These are phyloP conservation scores for Xerocomellus intermedius DNA, from an alignment of 768 basidiomycete species.

Conservation along the genomic window DNA sequence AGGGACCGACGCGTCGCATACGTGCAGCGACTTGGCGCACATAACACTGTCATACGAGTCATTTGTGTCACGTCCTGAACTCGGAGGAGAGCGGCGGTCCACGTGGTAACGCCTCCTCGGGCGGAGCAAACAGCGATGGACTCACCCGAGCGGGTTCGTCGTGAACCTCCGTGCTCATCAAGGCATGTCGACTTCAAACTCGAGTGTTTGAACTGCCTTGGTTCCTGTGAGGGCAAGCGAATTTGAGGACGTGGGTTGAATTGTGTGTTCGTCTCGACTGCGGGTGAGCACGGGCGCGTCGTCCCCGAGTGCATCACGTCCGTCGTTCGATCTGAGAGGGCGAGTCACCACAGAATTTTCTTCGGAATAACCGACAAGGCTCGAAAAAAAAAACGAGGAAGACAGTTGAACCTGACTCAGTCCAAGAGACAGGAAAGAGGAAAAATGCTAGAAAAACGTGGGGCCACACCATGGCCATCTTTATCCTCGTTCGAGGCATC, in stretches of 20 bases:
- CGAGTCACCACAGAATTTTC: no score
- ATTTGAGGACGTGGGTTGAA: not conserved
- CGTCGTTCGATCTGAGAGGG: not conserved
- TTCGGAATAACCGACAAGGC: not conserved
- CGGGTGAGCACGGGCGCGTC: not conserved
- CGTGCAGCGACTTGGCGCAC: not conserved
- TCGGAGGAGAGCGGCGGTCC: not conserved
- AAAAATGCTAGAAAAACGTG: not conserved
- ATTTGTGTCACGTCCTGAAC: not conserved
- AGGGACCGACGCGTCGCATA: not conserved
- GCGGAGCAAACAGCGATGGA: no score
- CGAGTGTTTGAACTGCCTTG: not conserved
- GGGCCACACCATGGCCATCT: not conserved
- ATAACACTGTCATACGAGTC: not conserved
- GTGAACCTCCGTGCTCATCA: not conserved
- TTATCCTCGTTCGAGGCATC: conserved; percentile 17
- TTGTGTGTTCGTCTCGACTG: not conserved
- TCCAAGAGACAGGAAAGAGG: not conserved
- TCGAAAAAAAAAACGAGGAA: not conserved
- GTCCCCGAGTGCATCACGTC: not conserved
- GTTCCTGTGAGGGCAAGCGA: not conserved
- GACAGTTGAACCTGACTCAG: not conserved
- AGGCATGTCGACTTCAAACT: not conserved
- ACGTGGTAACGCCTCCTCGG: not conserved
- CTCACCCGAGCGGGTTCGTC: not conserved